Evolutionary conservation across 1,284 basidiomycete species (phyloP), one percentile per base, ranked within the genome.

Genomic region (Rhizoctonia solani): DNA sequence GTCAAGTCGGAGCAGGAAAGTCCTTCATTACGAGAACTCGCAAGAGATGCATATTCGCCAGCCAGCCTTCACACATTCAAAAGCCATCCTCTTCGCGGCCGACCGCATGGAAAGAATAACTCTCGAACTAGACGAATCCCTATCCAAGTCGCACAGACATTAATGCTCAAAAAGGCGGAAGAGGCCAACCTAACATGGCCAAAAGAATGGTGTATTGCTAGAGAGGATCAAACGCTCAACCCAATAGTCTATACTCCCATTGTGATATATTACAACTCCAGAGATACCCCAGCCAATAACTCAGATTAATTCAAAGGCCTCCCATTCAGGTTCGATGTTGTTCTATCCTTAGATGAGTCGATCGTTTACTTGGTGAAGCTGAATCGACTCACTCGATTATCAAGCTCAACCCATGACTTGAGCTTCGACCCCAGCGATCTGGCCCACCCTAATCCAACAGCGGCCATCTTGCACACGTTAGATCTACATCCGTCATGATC

Each of bases 181-280:
- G 81, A 71, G 78, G 86, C 4, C 90, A 91, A 72, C 89, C 89
- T 9, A 83, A 90, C 73, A 92, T 92, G 90, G 87, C 86, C 71
- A 74, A 87, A 66, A 83, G 89, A 27, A 92, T 92, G 89, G 84
- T 70, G 85, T 83, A n/a, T 82, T 92, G 80, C 81, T 92, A 50
- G 87, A 66, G 41, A 54, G 49, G 30, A 66, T 66, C 23, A 66
- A 66, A 49, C 65, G 53, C n/a, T 23, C 52, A 21, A 32, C 13
- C 55, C 21, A 32, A 27, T 55, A 4, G 37, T 50, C 25, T 39
- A 25, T 32, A 14, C n/a, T n/a, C 13, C 32, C n/a, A 16, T 23
- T 29, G 52, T 25, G 19, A 39, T 63, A 46, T 16, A 27, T 9
- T 63, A 59, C 29, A 25, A 23, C n/a, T 39, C 13, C 25, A 54